phyloP scores from a whole-genome alignment of 169 alveolate genomes.

The Plasmodium coatneyi region DNA sequence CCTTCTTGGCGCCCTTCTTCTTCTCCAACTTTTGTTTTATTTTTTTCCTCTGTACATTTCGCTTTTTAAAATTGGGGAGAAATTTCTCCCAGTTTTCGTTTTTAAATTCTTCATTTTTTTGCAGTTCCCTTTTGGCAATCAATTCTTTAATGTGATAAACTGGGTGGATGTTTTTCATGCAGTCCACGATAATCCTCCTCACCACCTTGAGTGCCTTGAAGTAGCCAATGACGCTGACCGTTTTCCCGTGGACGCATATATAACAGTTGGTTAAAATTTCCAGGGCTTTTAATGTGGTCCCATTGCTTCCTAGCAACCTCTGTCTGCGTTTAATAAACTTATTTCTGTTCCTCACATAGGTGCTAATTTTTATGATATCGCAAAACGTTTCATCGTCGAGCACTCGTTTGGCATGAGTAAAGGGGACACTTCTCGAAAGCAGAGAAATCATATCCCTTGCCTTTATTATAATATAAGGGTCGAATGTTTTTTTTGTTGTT shows the following conservation, averaged over 20 bases:
- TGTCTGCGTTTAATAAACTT: slow-evolving; percentile 98
- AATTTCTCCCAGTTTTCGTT: slow-evolving; percentile 97
- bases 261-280: slow-evolving; percentile 99
- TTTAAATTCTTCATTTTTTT: slow-evolving; percentile 94
- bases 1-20: slow-evolving; percentile 13
- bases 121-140: slow-evolving; percentile 98
- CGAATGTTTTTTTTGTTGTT: slow-evolving; percentile 98
- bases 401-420: slow-evolving; percentile 97
- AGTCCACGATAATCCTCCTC: slow-evolving; percentile 97
- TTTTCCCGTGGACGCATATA: slow-evolving; percentile 97
- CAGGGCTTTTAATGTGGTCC: slow-evolving; percentile 98
- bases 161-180: slow-evolving; percentile 99
- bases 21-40: slow-evolving; percentile 72
- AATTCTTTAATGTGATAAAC: slow-evolving; percentile 98
- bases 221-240: slow-evolving; percentile 98
- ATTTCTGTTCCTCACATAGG: slow-evolving; percentile 94
- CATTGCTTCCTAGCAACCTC: slow-evolving; percentile 99
- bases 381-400: slow-evolving; percentile 94
- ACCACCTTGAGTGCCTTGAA: slow-evolving; percentile 94
- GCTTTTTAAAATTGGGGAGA: slow-evolving; percentile 97
- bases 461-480: slow-evolving; percentile 97
- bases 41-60: slow-evolving; percentile 92
- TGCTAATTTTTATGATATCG: slow-evolving; percentile 98
- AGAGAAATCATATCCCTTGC: slow-evolving; percentile 98
- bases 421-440: slow-evolving; percentile 98